Conservation (phyloP, 257 asterid genomes). For the Striga asiatica region DNA sequence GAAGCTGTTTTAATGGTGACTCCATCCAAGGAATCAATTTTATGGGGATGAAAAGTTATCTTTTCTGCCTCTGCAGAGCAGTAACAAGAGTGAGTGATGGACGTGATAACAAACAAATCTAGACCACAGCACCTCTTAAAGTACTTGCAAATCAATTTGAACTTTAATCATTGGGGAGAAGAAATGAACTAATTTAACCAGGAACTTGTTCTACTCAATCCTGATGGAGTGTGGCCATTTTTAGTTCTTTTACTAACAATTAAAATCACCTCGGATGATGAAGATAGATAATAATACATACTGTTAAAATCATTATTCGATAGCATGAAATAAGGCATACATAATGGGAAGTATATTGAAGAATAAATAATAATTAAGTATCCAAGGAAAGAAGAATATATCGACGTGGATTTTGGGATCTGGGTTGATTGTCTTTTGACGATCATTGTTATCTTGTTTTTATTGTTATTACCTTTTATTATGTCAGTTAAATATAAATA, state of each 20-base stretch:
- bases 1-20: slow-evolving; percentile 44
- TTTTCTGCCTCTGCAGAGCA: slow-evolving; percentile 63
- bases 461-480: too few relatives aligned
- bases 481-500: too few relatives aligned
- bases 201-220: neutral
- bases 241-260: neutral
- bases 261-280: neutral
- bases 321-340: too few relatives aligned
- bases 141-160: slow-evolving; percentile 4
- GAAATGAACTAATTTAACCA: slow-evolving; percentile 1
- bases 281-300: too few relatives aligned
- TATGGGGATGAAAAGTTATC: slow-evolving; percentile 48
- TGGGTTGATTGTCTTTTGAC: too few relatives aligned
- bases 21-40: slow-evolving; percentile 69
- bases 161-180: neutral
- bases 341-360: too few relatives aligned
- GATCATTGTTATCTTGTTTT: too few relatives aligned
- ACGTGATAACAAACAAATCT: neutral
- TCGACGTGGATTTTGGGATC: too few relatives aligned
- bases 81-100: slow-evolving; percentile 5
- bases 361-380: too few relatives aligned
- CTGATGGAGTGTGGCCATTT: neutral
- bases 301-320: too few relatives aligned
- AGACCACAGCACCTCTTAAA: neutral
- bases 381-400: too few relatives aligned